Conservation (phyloP, 495 filamentous ascomycete genomes). For the Penicillium pancosmium region DNA sequence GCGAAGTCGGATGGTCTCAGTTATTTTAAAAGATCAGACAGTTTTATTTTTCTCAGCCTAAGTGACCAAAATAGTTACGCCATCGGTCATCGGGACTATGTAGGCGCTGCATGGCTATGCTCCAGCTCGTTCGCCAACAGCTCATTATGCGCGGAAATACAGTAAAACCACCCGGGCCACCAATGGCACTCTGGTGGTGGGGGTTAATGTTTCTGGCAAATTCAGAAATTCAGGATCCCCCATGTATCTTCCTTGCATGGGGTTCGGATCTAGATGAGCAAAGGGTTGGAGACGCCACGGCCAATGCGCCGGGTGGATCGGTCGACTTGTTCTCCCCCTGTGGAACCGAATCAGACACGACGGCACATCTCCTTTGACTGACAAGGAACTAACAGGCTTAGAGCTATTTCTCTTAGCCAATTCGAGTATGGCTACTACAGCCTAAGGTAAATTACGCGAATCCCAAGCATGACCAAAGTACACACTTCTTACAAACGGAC, state of each 20-base stretch:
- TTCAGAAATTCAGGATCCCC: constrained; percentile 22
- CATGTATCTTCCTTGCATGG: constrained; percentile 37
- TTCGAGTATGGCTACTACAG: neutral
- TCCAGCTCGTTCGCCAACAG: constrained; percentile 26
- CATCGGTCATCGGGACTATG: constrained; percentile 25
- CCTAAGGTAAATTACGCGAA: neutral
- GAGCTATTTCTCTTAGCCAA: neutral
- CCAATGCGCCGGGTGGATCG: constrained; percentile 24
- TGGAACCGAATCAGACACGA: constrained; percentile 30
- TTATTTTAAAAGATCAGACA: constrained; percentile 28
- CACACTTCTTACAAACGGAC: neutral
- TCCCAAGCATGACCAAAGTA: neutral
- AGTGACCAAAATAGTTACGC: constrained; percentile 24
- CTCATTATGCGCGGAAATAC: constrained; percentile 18
- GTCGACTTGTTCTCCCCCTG: constrained; percentile 16
- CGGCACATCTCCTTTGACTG: neutral
- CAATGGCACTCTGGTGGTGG: constrained; percentile 15
- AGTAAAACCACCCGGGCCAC: constrained; percentile 17
- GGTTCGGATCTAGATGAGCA: constrained; percentile 29
- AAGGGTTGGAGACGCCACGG: constrained; percentile 24
- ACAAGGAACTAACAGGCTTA: neutral
- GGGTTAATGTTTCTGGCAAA: constrained; percentile 6
- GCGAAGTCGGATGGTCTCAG: constrained; percentile 25
- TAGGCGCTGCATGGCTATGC: constrained; percentile 30
- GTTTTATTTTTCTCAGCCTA: constrained; percentile 18